Percentiles rank a stretch among this genome's conserved stretches.
These are phyloP conservation scores for Coemansia sp. DNA, from an alignment of 192 early-diverging fungal genomes.

Conservation along the genomic window DNA sequence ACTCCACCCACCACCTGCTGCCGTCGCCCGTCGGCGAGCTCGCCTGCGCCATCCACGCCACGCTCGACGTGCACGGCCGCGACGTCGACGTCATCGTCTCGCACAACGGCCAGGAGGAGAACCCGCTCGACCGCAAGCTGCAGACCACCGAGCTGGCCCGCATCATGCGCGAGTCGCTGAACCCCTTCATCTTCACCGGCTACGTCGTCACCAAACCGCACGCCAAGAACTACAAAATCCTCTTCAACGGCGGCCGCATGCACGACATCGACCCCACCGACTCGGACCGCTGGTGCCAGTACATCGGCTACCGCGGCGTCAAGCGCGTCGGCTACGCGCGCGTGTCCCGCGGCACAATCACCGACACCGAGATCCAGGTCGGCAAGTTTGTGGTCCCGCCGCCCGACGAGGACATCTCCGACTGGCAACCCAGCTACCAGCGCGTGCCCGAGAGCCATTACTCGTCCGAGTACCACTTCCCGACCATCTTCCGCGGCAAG, in stretches of 20 bases:
- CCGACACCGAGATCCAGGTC: slow-evolving; percentile 81
- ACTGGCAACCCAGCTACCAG: slow-evolving; percentile 57
- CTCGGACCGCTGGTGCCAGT: slow-evolving; percentile 81
- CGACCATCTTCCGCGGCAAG: slow-evolving; percentile 62
- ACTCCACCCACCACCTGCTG: slow-evolving; percentile 70
- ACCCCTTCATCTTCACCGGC: slow-evolving; percentile 77
- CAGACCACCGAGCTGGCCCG: slow-evolving; percentile 77
- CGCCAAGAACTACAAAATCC: slow-evolving; percentile 59
- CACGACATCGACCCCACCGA: slow-evolving; percentile 77
- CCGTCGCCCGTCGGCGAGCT: slow-evolving; percentile 79
- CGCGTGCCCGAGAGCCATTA: slow-evolving; percentile 60
- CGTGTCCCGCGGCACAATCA: slow-evolving; percentile 74
- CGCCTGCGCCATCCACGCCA: slow-evolving; percentile 85
- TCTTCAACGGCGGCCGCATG: slow-evolving; percentile 65
- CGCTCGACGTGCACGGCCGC: slow-evolving; percentile 76
- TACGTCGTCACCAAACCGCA: slow-evolving; percentile 78
- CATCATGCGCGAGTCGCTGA: slow-evolving; percentile 70
- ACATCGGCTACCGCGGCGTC: slow-evolving; percentile 75
- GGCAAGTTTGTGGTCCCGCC: slow-evolving; percentile 68
- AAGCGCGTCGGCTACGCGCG: slow-evolving; percentile 73
- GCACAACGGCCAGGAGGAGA: slow-evolving; percentile 82
- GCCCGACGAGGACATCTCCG: slow-evolving; percentile 20
- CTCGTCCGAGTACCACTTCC: slow-evolving; percentile 59
- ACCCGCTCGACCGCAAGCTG: slow-evolving; percentile 67
- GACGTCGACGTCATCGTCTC: slow-evolving; percentile 77